Evolutionary conservation across 768 basidiomycete genomes (phyloP), one percentile per base, ranked within the genome.

Genomic region (Coprinopsis strossmayeri): DNA sequence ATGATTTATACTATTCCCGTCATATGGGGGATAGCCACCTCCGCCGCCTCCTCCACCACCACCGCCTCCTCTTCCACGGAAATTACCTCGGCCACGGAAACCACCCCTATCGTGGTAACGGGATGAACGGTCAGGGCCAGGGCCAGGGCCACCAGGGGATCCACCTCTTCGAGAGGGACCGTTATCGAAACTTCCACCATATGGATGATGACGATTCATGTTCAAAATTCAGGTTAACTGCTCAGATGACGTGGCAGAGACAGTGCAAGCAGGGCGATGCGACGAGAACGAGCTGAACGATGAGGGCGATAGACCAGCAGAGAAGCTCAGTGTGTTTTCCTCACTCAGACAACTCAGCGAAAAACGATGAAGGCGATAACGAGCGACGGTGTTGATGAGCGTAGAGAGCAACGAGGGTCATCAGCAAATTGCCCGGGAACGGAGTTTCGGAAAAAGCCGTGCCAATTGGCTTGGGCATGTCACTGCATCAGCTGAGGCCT

Each of bases 191-290:
- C 70, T 69, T 55, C 74, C 75, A 57, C 79, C 78, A 69, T 92
- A 92, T 21, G 90, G 90, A 78, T 91, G 87, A 69, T 91, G 89
- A 61, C 89, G 87, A 69, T 90, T 88, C 89, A 92, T 91, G 57
- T 61, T 62, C 63, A 62, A 60, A 53, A 62, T 51, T 53, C 48
- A 54, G 53, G 51, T 51, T 43, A 51, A 55, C 47, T 57, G 55
- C 57, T 57, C 53, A 57, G 65, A 62, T 68, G 70, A 68, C 64
- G 66, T 69, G 68, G 66, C 59, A 26, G 42, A 44, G 48, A 30
- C 21, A 39, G 25, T 39, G 45, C 44, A 30, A 45, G 45, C 27
- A 45, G n/a, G n/a, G 46, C 38, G 34, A 20, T 28, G 32, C 7
- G 42, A 43, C 21, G 34, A 39, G 41, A 39, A 44, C 34, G 52